phyloP scores from a whole-genome alignment of 2,329 filamentous ascomycete species.

The Tolypocladium capitatum region DNA sequence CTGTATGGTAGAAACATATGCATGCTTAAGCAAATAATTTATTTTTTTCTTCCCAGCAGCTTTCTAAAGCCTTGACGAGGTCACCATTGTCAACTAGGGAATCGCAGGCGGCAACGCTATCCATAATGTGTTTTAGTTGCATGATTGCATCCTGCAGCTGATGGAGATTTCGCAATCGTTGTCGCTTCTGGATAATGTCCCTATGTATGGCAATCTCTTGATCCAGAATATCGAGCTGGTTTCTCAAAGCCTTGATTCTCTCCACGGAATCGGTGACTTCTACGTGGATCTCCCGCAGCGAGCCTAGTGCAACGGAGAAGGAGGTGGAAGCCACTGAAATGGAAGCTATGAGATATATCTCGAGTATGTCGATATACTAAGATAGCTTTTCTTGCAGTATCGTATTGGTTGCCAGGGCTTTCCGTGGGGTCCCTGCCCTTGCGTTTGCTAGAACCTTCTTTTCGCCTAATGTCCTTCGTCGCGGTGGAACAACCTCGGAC shows the following conservation, averaged over 20 bases:
- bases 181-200: conserved; percentile 71
- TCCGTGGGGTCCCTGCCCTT: conserved; percentile 47
- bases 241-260: conserved; percentile 67
- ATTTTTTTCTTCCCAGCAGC: conserved; percentile 12
- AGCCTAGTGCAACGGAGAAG: conserved; percentile 89
- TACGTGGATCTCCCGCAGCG: conserved; percentile 76
- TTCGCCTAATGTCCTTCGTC: conserved; percentile 39
- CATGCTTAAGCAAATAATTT: too few species aligned
- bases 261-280: conserved; percentile 86
- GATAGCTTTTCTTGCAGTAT: conserved; percentile 96
- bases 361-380: conserved; percentile 99
- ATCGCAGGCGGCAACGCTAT: conserved; percentile 65
- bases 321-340: conserved; percentile 93
- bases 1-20: too few species aligned
- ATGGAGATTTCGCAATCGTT: conserved; percentile 69
- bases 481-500: conserved; percentile 72
- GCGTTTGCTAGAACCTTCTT: conserved; percentile 36
- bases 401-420: conserved; percentile 86
- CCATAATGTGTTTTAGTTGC: conserved; percentile 69
- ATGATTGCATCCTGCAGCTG: conserved; percentile 70
- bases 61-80: conserved; percentile 64
- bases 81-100: conserved; percentile 70
- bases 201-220: conserved; percentile 77
- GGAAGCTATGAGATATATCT: conserved; percentile 90
- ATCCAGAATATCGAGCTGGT: conserved; percentile 70